Conservation (phyloP, 306 rosid genomes). For the Malus fusca region DNA sequence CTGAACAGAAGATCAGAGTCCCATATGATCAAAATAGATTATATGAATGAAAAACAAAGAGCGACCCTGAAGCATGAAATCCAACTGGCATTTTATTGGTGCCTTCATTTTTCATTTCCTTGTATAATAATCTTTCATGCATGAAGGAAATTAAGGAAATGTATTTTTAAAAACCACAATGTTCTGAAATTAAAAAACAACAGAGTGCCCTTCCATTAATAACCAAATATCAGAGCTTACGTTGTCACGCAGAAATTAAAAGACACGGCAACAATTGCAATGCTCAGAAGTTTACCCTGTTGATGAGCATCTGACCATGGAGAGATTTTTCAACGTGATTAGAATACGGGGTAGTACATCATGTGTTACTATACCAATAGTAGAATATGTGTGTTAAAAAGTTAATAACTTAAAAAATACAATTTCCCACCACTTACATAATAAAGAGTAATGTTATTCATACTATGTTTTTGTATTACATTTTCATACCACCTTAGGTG, state of each 20-base stretch:
- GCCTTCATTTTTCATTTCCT: neutral
- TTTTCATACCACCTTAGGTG: too few relatives aligned
- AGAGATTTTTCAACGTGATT: too few relatives aligned
- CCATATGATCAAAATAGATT: neutral
- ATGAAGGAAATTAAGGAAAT: neutral
- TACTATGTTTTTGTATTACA: too few relatives aligned
- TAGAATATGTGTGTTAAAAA: too few relatives aligned
- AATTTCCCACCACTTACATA: too few relatives aligned
- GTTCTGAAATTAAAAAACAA: neutral
- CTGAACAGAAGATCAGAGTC: neutral
- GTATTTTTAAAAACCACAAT: neutral
- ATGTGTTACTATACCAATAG: too few relatives aligned
- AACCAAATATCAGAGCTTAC: neutral
- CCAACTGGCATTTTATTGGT: neutral
- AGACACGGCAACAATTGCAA: neutral
- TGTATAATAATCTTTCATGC: neutral
- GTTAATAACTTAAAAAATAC: too few relatives aligned
- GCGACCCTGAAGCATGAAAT: neutral
- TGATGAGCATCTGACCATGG: constrained; percentile 49
- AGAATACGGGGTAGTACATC: too few relatives aligned
- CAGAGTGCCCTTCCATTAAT: neutral
- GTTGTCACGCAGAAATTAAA: neutral
- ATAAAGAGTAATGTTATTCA: too few relatives aligned
- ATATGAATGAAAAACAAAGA: neutral
- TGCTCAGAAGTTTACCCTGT: constrained; percentile 40